Conservation (phyloP, 179 eudicot genomes). For the Silene vulgaris region DNA sequence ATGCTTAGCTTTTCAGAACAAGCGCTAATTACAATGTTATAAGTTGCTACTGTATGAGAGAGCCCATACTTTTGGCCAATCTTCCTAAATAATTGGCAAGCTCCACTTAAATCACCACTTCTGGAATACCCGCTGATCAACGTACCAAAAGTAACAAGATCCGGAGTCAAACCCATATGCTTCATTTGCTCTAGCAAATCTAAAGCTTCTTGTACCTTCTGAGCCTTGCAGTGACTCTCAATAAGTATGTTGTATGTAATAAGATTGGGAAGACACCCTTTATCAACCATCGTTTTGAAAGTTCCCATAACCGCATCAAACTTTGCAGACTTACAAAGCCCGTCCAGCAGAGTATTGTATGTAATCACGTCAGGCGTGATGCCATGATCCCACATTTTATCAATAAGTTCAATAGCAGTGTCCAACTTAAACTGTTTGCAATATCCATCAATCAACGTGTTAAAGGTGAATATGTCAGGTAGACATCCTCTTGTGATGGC, state of each 20-base stretch:
- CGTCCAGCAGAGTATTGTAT: slow-evolving; percentile 72
- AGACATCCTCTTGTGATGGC: slow-evolving; percentile 64
- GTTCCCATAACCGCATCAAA: slow-evolving; percentile 62
- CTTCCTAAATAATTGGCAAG: slow-evolving; percentile 52
- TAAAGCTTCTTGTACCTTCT: slow-evolving; percentile 47
- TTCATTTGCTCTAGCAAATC: slow-evolving; percentile 58
- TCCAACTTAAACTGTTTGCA: slow-evolving; percentile 71
- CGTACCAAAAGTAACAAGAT: slow-evolving; percentile 62
- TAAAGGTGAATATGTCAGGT: slow-evolving; percentile 84
- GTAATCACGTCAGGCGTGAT: slow-evolving; percentile 77
- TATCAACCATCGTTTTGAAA: slow-evolving; percentile 65
- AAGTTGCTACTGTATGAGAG: slow-evolving; percentile 57
- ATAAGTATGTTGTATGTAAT: slow-evolving; percentile 77
- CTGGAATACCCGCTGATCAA: slow-evolving; percentile 71
- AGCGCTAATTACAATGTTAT: slow-evolving; percentile 67
- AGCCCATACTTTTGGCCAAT: slow-evolving; percentile 41
- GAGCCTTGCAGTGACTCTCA: slow-evolving; percentile 64
- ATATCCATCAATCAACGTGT: slow-evolving; percentile 82
- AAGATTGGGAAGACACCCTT: slow-evolving; percentile 64
- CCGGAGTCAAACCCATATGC: slow-evolving; percentile 55
- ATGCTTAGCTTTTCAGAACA: slow-evolving; percentile 54
- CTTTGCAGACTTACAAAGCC: slow-evolving; percentile 72
- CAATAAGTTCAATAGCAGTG: slow-evolving; percentile 58
- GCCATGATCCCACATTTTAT: slow-evolving; percentile 68
- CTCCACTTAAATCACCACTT: slow-evolving; percentile 61